Conservation (phyloP, 495 filamentous ascomycete genomes). For the Penicillium verhagenii region DNA sequence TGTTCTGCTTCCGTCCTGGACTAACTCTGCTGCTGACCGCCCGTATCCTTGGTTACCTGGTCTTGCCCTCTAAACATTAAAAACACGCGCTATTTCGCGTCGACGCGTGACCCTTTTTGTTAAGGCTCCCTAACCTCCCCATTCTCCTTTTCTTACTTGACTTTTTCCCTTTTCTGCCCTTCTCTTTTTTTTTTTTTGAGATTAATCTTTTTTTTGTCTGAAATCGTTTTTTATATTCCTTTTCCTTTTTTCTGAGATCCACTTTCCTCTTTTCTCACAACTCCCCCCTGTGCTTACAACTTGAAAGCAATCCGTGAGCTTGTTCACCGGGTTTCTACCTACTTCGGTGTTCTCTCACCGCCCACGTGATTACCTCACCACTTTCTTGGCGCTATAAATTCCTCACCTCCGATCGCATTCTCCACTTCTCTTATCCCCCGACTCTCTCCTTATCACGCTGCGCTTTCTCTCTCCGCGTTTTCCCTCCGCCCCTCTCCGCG, state of each 20-base stretch:
- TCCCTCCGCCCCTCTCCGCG: slow-evolving; percentile 8
- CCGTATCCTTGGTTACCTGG: slow-evolving; percentile 14
- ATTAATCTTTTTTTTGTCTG: slow-evolving; percentile 13
- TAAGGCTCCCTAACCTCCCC: slow-evolving; percentile 11
- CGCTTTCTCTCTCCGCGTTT: slow-evolving; percentile 9
- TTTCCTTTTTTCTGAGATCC: slow-evolving; percentile 7
- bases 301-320: neutral
- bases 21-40: slow-evolving; percentile 33
- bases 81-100: slow-evolving; percentile 28
- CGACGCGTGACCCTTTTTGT: slow-evolving; percentile 4
- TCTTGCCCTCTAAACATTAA: slow-evolving; percentile 13
- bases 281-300: neutral
- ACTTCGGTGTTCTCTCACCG: slow-evolving; percentile 14
- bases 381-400: slow-evolving; percentile 51
- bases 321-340: neutral
- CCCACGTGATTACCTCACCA: slow-evolving; percentile 41
- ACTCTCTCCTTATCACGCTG: slow-evolving; percentile 9
- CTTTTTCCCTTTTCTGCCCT: slow-evolving; percentile 11
- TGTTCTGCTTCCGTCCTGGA: slow-evolving; percentile 39
- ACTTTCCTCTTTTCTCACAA: neutral
- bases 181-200: slow-evolving; percentile 12
- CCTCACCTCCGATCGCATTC: slow-evolving; percentile 44
- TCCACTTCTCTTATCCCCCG: slow-evolving; percentile 41
- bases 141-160: slow-evolving; percentile 13
- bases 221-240: slow-evolving; percentile 13